Percentiles rank a stretch among this genome's conserved stretches.
These are phyloP conservation scores for Porcisia deanei DNA, from an alignment of 208 protist species.

Conservation along the genomic window DNA sequence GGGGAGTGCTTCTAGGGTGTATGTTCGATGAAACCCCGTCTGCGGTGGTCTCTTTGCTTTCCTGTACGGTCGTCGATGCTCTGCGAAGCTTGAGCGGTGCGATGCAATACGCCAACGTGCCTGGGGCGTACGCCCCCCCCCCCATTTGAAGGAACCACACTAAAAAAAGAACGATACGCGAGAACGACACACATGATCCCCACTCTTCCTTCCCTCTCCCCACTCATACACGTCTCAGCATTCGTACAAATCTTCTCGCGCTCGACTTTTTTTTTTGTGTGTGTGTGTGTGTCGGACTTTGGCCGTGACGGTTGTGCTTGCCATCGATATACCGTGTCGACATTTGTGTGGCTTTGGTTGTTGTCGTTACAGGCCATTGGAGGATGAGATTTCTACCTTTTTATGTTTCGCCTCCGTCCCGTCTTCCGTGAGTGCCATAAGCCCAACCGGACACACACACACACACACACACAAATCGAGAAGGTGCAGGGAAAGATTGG, in stretches of 20 bases:
- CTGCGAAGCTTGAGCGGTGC: background rate
- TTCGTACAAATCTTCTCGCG: background rate
- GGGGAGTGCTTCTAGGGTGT: no score
- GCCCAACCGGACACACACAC: no score
- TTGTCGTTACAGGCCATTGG: no score
- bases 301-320: background rate
- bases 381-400: no score
- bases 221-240: background rate
- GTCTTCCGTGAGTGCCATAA: no score
- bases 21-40: no score
- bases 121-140: background rate
- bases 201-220: background rate
- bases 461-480: no score
- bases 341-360: no score
- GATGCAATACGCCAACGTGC: background rate
- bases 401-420: no score
- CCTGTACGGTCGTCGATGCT: background rate
- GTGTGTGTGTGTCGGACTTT: background rate
- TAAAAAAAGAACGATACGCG: background rate
- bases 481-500: no score
- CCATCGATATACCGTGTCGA: background rate
- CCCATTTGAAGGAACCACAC: background rate
- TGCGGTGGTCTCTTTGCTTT: background rate
- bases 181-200: background rate
- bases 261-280: background rate